Base-by-base conservation (phyloP, 352 stramenopile species). In the Globisporangium rhizosaccharum region DNA sequence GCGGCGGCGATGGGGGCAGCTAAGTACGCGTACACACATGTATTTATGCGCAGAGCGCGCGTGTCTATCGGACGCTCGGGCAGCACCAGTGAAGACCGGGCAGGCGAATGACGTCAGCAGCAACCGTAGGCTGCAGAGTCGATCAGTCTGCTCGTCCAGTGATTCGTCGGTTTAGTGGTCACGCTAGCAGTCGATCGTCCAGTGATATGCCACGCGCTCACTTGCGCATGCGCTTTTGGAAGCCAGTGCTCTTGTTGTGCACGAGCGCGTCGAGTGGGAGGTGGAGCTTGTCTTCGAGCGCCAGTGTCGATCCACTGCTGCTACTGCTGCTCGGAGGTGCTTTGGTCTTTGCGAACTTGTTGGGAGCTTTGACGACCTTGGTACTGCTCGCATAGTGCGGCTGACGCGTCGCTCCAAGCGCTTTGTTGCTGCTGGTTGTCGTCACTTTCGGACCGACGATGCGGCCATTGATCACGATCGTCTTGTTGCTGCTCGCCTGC, bases 221-320 rank as follows among this genome's bases (percentile, higher is more conserved):
- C 45, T 54, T 57, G 53, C 65, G 61, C 45, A 41, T 37, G 23
- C 41, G 63, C 61, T 79, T 63, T 28, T 59, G 41, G 33, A 46
- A 46, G 50, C 15, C 76, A 49, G 41, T 64, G 14, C 60, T 67
- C 6, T 60, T 62, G 11, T 54, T 52, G 26, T 48, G 25, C 28
- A 92, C 70, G 15, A 92, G 70, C 41, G 79, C 82, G 61, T 89
- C 78, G 23, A 92, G 70, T 18, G 82, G 71, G 50, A 92, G 70
- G 30, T 68, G 67, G 39, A 92, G 67, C 51, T 88, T 76, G 57
- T 88, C 79, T 63, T 88, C 72, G 18, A 92, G 66, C 20, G 72
- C 71, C 15, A 90, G 26, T n/a, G 33, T 23, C 25, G 28, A 59
- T 17, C 23, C 26, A 18, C 42, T 66, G 36, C 41, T 46, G 45